Conservation (phyloP, 768 basidiomycete species). For the Cystobasidium ongulense region DNA sequence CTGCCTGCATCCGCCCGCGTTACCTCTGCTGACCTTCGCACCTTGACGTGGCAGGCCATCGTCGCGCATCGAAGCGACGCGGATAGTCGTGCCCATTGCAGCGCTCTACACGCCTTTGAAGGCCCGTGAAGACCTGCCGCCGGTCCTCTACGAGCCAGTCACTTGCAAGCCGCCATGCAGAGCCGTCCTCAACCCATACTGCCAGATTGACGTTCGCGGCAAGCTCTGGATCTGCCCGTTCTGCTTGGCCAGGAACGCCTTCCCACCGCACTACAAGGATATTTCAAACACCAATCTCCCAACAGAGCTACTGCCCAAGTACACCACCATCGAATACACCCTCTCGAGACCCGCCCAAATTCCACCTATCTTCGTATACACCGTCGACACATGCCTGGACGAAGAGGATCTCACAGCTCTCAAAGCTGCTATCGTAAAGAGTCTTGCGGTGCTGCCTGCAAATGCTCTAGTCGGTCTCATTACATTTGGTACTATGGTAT, state of each 20-base stretch:
- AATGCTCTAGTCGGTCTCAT: constrained; percentile 91
- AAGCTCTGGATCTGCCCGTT: constrained; percentile 99
- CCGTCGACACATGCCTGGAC: constrained; percentile 86
- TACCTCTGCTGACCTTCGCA: constrained; percentile 1
- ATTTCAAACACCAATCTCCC: constrained; percentile 95
- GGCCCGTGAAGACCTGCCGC: constrained; percentile 83
- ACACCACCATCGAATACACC: constrained; percentile 99
- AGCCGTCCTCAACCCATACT: constrained; percentile 74
- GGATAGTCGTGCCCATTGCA: constrained; percentile 96
- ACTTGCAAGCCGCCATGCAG: constrained; percentile 97
- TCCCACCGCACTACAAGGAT: constrained; percentile 98
- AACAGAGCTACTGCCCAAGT: constrained; percentile 89
- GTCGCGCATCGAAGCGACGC: constrained; percentile 92
- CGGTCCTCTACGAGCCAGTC: constrained; percentile 94
- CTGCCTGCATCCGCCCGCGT: neutral
- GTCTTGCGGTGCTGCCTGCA: constrained; percentile 82
- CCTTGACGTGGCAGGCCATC: constrained; percentile 52
- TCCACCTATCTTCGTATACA: constrained; percentile 93
- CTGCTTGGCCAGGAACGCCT: constrained; percentile 90
- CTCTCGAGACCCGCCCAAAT: constrained; percentile 80
- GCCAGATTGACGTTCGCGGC: constrained; percentile 95
- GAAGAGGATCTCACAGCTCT: constrained; percentile 93
- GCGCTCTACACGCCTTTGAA: constrained; percentile 94
- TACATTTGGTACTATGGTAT: constrained; percentile 93
- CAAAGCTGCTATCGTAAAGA: constrained; percentile 87